Evolutionary conservation across 2,329 filamentous ascomycete species (phyloP), one percentile per base, ranked within the genome.

Genomic region (Arthrobotrys conoides): DNA sequence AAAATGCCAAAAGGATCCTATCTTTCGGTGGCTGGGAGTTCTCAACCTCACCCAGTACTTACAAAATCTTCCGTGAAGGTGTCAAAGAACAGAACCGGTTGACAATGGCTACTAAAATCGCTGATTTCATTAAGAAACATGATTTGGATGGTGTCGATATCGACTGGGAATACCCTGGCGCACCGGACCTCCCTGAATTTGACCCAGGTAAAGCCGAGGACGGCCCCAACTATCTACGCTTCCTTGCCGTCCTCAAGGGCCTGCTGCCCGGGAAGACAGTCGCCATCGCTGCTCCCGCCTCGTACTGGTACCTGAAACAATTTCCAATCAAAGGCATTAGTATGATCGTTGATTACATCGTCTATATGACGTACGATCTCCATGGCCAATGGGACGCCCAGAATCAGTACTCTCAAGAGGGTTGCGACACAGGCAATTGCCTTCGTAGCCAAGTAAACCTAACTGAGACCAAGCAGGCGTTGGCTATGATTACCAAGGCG

Each of bases 21-120:
- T 84, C 85, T 0, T 84, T 87, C 79, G 86, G 86, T 20, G 86
- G 86, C 27, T 87, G 86, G 86, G 82, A 81, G 20, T 85, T 85
- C 73, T 86, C 84, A 0, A 87, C 86, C 0, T 81, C 83, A 0
- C 82, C 83, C 0, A 81, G 66, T 3, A 85, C 85, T 0, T 86
- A 84, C 70, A 41, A 70, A 18, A 84, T 86, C 46, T 84, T 87
- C 67, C 82, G 85, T 0, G 71, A 85, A 5, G 84, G 73, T 16
- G 82, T 85, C 3, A 82, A 18, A 38, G 44, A 46, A 18, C 4
- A 2, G 18, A 46, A 46, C 41, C 41, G 41, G 8, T 46, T 46
- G 44, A 20, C 33, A 5, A 81, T 86, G 66, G 80, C 83, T 44
- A 80, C 82, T 61, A 84, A 83, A 0, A 76, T 87, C 0, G 68